Base-by-base conservation (phyloP, 2,329 filamentous ascomycete species). In the Aspergillus eucalypticola region DNA sequence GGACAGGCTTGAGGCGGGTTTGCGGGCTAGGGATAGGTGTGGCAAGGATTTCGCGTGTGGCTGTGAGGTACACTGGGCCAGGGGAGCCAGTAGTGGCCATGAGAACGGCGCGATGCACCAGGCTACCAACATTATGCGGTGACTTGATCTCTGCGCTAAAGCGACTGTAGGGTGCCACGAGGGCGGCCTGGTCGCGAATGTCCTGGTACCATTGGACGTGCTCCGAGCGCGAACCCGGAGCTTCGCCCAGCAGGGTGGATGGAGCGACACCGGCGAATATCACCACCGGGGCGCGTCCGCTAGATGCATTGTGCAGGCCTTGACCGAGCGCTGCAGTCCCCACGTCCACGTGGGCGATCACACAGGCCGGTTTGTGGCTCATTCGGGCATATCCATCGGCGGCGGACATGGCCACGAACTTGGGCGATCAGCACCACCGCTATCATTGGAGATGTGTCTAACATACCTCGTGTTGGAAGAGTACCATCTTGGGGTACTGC, bases 111-210 rank as follows among this genome's bases (percentile, higher is more conserved):
- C 91, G 87, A 71, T 91, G 91, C 58, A 96, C 89, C 79, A 95
- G 87, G 76, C 94, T 90, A 80, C 95, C 94, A 63, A 95, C 86
- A 69, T 95, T 96, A 67, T 84, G 83, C 8, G 90, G 90, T 4
- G 88, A 89, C 79, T 92, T 92, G 75, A 96, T 88, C 78, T 96
- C 91, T 3, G 82, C 90, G 0, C 87, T 81, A 70, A 93, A 96
- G 19, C 91, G 84, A 75, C 92, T 95, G 76, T 96, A 96, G 76
- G 95, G 92, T 0, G 84, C 80, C 1, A 96, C 79, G 64, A 96
- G 91, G 62, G 86, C 83, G 69, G 88, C 89, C 73, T 93, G 90
- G 69, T 93, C 89, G 0, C 88, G 90, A 5, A 91, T 87, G 73
- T 93, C 89, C 70, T 93, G 90, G 23, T 92, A 86, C 89, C 90